These are phyloP conservation scores for Coemansia sp. DNA, from an alignment of 192 early-diverging fungal genomes.

Conservation along the genomic window DNA sequence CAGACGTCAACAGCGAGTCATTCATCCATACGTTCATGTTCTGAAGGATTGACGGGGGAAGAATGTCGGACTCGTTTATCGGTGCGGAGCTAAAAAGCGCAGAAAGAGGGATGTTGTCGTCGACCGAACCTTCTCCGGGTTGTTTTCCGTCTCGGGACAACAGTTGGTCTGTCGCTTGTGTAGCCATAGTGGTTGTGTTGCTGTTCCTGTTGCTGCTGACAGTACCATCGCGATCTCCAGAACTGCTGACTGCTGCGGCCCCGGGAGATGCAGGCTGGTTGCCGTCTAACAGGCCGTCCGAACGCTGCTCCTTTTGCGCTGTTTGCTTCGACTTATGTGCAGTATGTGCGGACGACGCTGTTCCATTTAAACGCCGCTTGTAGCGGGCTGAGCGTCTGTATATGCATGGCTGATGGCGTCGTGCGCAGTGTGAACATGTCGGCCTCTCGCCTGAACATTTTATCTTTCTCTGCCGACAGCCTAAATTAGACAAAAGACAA, in stretches of 20 bases:
- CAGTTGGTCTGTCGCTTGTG: not conserved
- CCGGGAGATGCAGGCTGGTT: slow-evolving; percentile 1
- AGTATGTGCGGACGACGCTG: not conserved
- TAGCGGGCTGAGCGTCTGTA: slow-evolving; percentile 57
- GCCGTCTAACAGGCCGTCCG: not conserved
- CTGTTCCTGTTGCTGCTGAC: not conserved
- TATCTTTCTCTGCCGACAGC: slow-evolving; percentile 55
- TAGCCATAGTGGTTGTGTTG: not conserved
- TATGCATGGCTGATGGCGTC: slow-evolving; percentile 54
- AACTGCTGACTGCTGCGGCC: slow-evolving; percentile 5
- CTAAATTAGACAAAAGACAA: slow-evolving; percentile 25
- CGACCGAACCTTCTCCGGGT: slow-evolving; percentile 15
- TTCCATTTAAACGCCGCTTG: slow-evolving; percentile 38
- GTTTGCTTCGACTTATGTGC: not conserved
- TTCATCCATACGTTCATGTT: slow-evolving; percentile 59
- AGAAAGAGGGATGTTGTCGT: slow-evolving; percentile 46
- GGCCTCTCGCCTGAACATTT: slow-evolving; percentile 56
- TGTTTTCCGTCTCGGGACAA: slow-evolving; percentile 6
- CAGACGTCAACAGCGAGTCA: slow-evolving; percentile 47
- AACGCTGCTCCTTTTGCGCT: slow-evolving; percentile 7
- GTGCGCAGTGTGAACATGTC: slow-evolving; percentile 51
- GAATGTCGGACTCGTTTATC: slow-evolving; percentile 52
- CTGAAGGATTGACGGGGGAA: slow-evolving; percentile 52
- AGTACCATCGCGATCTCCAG: not conserved
- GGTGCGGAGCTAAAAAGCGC: slow-evolving; percentile 45